Base-by-base conservation (phyloP, 306 rosid genomes). In the Canavalia ensiformis region DNA sequence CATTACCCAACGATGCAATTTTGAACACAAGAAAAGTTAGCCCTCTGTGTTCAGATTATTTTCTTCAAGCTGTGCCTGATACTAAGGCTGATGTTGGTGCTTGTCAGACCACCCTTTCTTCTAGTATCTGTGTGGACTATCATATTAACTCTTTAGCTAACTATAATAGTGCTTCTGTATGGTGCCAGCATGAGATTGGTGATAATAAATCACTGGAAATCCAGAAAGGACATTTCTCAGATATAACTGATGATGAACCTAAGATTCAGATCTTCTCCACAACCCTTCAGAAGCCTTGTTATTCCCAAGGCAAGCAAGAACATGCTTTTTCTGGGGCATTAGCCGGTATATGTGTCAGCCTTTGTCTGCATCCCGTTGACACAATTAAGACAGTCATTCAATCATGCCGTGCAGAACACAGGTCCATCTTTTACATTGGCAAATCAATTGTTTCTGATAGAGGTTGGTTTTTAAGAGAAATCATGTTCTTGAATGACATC, bases 311-410 rank as follows among this genome's bases (percentile, higher is more conserved):
- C 44, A 95, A 85, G 88, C 94, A 89, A 90, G 90, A 88, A 50
- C 96, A 95, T 82, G 99, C 99, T 68, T 87, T 95, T 85, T 94
- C 99, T 37, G 99, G 99, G 82, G 99, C 99, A 3, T 88, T 95
- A 84, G 89, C 99, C 57, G 99, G 99, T 85, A 4, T 89, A 77
- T 89, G 92, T 87, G 99, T 93, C 79, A 95, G 98, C 88, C 90
- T 90, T 85, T 90, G 96, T 89, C 87, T 95, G 67, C 99, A 95
- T 87, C 99, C 98, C 10, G 84, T 93, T 87, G 99, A 95, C 87
- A 95, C 99, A 42, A 60, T 95, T 77, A 95, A 95, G 89, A 95
- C 99, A 49, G 97, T 95, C 52, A 52, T 86, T 86, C 99, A 95
- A 78, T 88, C 99, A 59, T 86, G 95, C 81, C 85, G 62, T 74